Base-by-base conservation (phyloP, 768 basidiomycete genomes). In the Boletus reticuloceps region DNA sequence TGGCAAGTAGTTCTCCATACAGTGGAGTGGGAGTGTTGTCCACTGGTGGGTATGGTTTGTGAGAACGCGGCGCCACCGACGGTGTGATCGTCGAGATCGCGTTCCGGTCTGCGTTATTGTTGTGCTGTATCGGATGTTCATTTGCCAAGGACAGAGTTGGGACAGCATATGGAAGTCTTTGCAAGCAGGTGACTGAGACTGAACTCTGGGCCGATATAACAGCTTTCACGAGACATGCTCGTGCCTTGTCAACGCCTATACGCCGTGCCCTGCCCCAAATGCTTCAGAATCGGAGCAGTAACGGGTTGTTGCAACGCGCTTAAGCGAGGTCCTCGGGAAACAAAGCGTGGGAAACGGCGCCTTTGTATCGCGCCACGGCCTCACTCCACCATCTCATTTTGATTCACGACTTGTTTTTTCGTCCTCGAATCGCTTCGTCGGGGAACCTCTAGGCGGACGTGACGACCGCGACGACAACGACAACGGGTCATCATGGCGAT, bases 331-430 rank as follows among this genome's bases (percentile, higher is more conserved):
- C 29, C 19, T 61, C 60, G 55, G 58, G 53, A 56, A 56, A 41
- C 41, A 29, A 37, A 63, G 50, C 67, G 66, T 67, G 66, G 52
- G 66, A 67, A 64, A 14, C 48, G 43, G 47, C 50, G 31, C 58
- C 56, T 58, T 61, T 63, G 58, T 48, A 38, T 48, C 42, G 46
- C 44, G 49, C 53, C 52, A 51, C 52, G 41, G 53, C 29, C 48
- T 58, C 52, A 56, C 51, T 16, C 44, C 29, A 36, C 31, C 55
- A 42, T 54, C 50, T 38, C 34, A 17, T 55, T 60, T 60, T 49
- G 47, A 59, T 66, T 51, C 51, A 53, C 58, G 39, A 40, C 48
- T 56, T 65, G 45, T 56, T 66, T 67, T 60, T 62, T 63, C 54
- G 47, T 61, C 43, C 45, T 29, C 5, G 25, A 25, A 25, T 51